Percentiles rank a stretch among this genome's conserved stretches.
phyloP scores from a whole-genome alignment of 208 protist species.

The Leishmania braziliensis region DNA sequence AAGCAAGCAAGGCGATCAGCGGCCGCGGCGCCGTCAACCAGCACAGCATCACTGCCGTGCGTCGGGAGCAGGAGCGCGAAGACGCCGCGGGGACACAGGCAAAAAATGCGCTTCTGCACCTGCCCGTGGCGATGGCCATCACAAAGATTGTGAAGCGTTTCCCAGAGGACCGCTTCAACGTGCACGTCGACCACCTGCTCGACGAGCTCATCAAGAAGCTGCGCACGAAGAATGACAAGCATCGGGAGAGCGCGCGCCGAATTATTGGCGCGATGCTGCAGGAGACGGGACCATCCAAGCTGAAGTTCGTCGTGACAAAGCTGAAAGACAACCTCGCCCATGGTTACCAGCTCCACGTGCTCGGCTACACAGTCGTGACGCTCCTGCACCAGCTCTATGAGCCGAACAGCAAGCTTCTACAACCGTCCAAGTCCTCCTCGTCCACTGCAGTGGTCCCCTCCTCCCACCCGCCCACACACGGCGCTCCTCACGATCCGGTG shows the following conservation, averaged over 20 bases:
- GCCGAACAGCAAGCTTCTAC: slow-evolving; percentile 60
- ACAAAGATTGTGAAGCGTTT: slow-evolving; percentile 87
- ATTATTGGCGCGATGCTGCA: slow-evolving; percentile 84
- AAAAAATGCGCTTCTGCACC: slow-evolving; percentile 76
- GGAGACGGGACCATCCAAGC: slow-evolving; percentile 82
- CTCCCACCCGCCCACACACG: not conserved
- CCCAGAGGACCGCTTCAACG: slow-evolving; percentile 70
- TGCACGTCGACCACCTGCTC: slow-evolving; percentile 78
- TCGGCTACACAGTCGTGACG: slow-evolving; percentile 92
- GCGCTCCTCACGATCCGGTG: slow-evolving; percentile 25
- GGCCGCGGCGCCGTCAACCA: slow-evolving; percentile 45
- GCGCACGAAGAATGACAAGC: slow-evolving; percentile 89
- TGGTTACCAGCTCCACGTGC: slow-evolving; percentile 92
- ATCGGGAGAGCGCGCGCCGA: slow-evolving; percentile 81
- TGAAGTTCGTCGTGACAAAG: slow-evolving; percentile 81
- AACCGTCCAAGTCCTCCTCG: not conserved
- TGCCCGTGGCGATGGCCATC: slow-evolving; percentile 88
- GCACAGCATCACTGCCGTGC: slow-evolving; percentile 69
- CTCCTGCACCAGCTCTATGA: slow-evolving; percentile 90
- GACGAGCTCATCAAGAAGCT: slow-evolving; percentile 82
- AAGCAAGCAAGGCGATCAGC: slow-evolving; percentile 29
- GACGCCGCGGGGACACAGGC: slow-evolving; percentile 53
- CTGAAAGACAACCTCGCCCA: slow-evolving; percentile 88
- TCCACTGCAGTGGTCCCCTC: not conserved
- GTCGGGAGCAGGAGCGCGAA: slow-evolving; percentile 63